Evolutionary conservation across 1,139 yeast genomes (phyloP), one percentile per base, ranked within the genome.

Genomic region (Blastobotrys raffinosifermentans): DNA sequence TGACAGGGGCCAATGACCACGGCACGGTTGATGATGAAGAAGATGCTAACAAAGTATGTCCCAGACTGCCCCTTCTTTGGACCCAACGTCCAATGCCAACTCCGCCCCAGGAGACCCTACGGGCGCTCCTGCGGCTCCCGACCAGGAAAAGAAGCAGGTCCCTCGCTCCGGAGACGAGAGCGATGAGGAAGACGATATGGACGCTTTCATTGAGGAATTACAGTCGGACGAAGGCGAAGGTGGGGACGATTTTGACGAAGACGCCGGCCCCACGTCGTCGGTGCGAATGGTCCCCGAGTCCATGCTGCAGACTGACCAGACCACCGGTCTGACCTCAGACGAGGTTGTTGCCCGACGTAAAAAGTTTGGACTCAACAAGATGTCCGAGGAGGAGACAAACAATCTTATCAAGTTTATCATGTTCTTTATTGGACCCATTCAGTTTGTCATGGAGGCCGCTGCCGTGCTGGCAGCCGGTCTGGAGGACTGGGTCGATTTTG

Each of bases 401-500:
- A 51, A 84, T 68, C 58, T 86, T 45, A 66, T 86, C 54, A 89
- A 89, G 74, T 87, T 89, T 65, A 63, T 84, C 59, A 78, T 80
- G 86, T 89, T 86, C 75, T 89, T 89, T 66, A 84, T 89, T 51
- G 97, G 97, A 71, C 96, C 96, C 54, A 87, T 89, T 67, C 97
- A 89, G 73, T 89, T 89, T 80, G 96, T 89, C 64, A 89, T 89
- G 97, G 96, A 87, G 72, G 68, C 94, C 63, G 97, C 97, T 60
- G 96, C 96, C 58, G 76, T 87, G 49, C 75, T 89, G 66, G 96
- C 97, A 57, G 95, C 95, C 51, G 96, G 96, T 82, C 77, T 89
- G 60, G 93, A 86, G 71, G 96, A 87, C 72, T 89, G 96, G 96
- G 96, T 89, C 62, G 96, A 87, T 77, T 87, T 87, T 73, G 96